phyloP scores from a whole-genome alignment of 179 eudicot genomes.

The Sideroxylon spinosum region DNA sequence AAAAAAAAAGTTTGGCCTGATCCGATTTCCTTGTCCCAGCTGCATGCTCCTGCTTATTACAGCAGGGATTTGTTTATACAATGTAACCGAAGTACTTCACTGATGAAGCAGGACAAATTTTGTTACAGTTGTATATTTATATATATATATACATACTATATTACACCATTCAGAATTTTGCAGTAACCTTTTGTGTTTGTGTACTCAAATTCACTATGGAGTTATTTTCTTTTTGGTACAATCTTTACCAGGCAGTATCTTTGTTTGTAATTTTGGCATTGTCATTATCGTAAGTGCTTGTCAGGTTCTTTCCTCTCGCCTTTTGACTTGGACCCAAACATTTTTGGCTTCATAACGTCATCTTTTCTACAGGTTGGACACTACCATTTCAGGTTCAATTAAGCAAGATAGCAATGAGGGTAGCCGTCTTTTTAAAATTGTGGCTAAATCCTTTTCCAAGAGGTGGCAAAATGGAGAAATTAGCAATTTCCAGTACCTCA shows the following conservation, averaged over 20 bases:
- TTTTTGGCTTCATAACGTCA: slow-evolving; percentile 10
- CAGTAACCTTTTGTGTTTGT: not conserved
- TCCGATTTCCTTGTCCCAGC: not conserved
- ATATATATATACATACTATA: not conserved
- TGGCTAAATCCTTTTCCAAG: slow-evolving; percentile 91
- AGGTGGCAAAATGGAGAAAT: slow-evolving; percentile 99
- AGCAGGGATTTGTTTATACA: not conserved
- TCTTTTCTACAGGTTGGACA: slow-evolving; percentile 73
- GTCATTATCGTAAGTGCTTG: slow-evolving; percentile 3
- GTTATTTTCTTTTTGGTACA: not conserved
- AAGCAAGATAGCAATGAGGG: slow-evolving; percentile 95
- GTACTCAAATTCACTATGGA: not conserved
- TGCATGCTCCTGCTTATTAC: not conserved
- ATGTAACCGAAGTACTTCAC: not conserved
- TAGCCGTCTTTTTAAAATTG: slow-evolving; percentile 84
- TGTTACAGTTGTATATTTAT: too few relatives aligned
- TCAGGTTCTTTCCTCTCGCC: not conserved
- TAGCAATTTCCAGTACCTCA: slow-evolving; percentile 97
- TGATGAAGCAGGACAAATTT: not conserved
- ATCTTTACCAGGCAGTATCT: not conserved
- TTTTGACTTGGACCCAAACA: not conserved
- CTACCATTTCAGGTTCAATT: slow-evolving; percentile 84
- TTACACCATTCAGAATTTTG: not conserved
- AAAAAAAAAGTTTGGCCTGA: not conserved
- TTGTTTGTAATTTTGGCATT: not conserved